These are phyloP conservation scores for Tetrapisispora fleetii DNA, from an alignment of 805 yeast species.

Conservation along the genomic window DNA sequence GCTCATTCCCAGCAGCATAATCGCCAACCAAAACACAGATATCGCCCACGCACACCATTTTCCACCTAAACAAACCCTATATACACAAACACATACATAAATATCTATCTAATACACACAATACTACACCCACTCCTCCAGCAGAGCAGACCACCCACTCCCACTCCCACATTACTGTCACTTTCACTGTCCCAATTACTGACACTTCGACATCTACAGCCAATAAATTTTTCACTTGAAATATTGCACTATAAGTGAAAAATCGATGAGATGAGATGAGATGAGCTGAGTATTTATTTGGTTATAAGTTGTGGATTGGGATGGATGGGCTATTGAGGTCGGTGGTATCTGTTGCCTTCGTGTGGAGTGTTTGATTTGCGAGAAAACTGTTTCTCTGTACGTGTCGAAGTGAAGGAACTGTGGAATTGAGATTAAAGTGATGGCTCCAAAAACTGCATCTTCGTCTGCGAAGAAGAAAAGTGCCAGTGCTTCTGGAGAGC, in stretches of 20 bases:
- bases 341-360: no score
- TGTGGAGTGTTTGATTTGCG: no score
- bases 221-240: neutral
- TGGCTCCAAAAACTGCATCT: conserved; percentile 17
- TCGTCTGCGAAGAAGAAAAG: conserved; percentile 22
- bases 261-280: neutral
- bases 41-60: neutral
- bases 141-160: no score
- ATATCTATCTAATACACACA: neutral
- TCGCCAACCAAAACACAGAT: neutral
- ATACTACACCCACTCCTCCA: no score
- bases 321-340: no score
- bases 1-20: conserved; percentile 36
- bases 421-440: neutral
- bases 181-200: no score
- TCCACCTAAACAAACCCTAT: neutral
- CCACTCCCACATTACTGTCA: no score
- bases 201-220: neutral
- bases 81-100: no score
- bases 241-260: neutral
- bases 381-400: neutral
- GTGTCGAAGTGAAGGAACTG: neutral
- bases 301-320: no score
- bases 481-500: conserved; percentile 10
- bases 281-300: no score